Base-by-base conservation (phyloP, 192 early-diverging fungal species). In the Linnemannia zychae region DNA sequence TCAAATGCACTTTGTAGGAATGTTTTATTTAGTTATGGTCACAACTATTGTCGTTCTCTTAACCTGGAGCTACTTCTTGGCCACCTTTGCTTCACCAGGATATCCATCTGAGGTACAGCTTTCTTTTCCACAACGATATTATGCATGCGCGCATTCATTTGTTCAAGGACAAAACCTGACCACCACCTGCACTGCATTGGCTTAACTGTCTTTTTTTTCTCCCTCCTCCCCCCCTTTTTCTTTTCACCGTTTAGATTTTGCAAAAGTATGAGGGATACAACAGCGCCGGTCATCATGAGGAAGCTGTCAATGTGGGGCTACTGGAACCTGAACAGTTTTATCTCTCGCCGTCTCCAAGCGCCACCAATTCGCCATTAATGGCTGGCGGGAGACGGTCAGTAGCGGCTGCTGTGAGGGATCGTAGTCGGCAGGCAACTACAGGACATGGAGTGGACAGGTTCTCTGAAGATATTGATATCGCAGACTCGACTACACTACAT, bases 1-100 rank as follows among this genome's bases (percentile, higher is more conserved):
- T 18, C 7, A 31, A 18, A 22, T 17, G 28, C 16, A 11, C 49
- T 46, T 4, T 15, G n/a, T 79, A 84, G 82, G 82, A 12, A 37
- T 53, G 13, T 48, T 72, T 15, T 84, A 78, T 50, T 9, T 78
- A 18, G 12, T 57, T 46, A 48, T 52, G 46, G 46, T 70, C 0
- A 77, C 77, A 1, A 73, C 53, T 13, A 78, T 84, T 9, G 44
- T 77, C 7, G 48, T 80, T 9, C 60, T 88, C 13, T 63, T 83
- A 28, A 16, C 83, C 37, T 88, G 88, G 88, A 83, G 88, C 69
- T 88, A 86, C 50, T 77, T 71, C 20, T 22, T 83, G 16, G 88
- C 84, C 33, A 73, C 68, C 47, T 86, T 86, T 16, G 57, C 65
- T 3, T 82, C 83, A 0, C 84, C 88, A 48, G 88, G 88, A 24